These are phyloP conservation scores for Pyrus pyrifolia DNA, from an alignment of 306 rosid genomes.

Conservation along the genomic window DNA sequence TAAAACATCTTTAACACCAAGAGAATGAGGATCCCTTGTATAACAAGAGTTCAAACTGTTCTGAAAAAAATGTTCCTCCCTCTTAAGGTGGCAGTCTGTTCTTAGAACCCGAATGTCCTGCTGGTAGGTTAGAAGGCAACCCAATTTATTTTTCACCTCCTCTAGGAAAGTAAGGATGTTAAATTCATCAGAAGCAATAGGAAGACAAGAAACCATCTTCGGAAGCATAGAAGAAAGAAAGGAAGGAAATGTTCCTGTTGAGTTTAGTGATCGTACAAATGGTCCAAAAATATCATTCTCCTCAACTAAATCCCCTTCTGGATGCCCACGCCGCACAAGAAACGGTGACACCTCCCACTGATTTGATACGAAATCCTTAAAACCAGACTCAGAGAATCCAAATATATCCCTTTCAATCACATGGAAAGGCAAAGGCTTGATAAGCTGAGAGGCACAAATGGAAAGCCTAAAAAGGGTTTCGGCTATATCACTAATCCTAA, in stretches of 20 bases:
- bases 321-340: conserved; percentile 23
- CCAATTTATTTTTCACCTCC: conserved; percentile 53
- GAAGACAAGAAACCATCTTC: conserved; percentile 61
- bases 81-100: conserved; percentile 40
- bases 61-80: conserved; percentile 62
- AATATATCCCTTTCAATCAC: conserved; percentile 42
- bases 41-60: conserved; percentile 23
- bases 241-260: conserved; percentile 36
- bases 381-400: conserved; percentile 39
- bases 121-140: conserved; percentile 62
- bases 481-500: conserved; percentile 48
- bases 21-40: conserved; percentile 33
- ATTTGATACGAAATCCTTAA: conserved; percentile 47
- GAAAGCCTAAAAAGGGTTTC: conserved; percentile 73
- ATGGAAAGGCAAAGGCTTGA: conserved; percentile 29
- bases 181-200: conserved; percentile 72
- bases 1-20: conserved; percentile 32
- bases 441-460: conserved; percentile 19
- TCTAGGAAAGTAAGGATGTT: conserved; percentile 51
- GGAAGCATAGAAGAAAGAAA: conserved; percentile 48
- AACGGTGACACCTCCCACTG: conserved; percentile 66
- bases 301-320: conserved; percentile 18
- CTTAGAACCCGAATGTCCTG: conserved; percentile 73
- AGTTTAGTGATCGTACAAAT: conserved; percentile 31
- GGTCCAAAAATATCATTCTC: conserved; percentile 34